Conservation (phyloP, 306 rosid genomes). For the Hippophae gyantsensis region DNA sequence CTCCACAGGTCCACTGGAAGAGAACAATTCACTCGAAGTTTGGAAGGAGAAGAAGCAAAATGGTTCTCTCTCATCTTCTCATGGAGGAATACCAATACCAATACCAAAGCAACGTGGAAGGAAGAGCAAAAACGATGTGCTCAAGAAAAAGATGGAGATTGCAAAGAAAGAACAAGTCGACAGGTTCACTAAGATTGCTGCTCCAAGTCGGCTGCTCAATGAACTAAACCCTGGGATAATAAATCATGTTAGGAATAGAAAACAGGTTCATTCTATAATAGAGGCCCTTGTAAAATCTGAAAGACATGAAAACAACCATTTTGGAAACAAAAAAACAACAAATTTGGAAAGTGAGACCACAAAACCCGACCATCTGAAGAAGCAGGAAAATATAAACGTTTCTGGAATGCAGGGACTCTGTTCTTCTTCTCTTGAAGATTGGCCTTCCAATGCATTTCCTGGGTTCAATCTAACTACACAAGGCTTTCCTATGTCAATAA, state of each 20-base stretch:
- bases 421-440: conserved; percentile 28
- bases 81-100: conserved; percentile 89
- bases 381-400: conserved; percentile 27
- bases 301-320: conserved; percentile 36
- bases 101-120: conserved; percentile 69
- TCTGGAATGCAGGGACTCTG: conserved; percentile 25
- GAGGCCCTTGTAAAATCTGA: conserved; percentile 82
- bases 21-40: conserved; percentile 50
- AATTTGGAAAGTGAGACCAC: conserved; percentile 26
- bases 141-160: conserved; percentile 66
- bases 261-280: conserved; percentile 87
- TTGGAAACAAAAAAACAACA: conserved; percentile 40
- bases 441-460: conserved; percentile 17
- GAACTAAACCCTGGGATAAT: conserved; percentile 96
- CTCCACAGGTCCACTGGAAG: conserved; percentile 51
- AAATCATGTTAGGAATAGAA: conserved; percentile 90
- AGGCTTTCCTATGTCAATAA: conserved; percentile 23
- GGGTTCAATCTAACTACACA: conserved; percentile 31
- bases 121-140: conserved; percentile 53
- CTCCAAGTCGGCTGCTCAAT: conserved; percentile 92
- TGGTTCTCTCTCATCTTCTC: conserved; percentile 76
- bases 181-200: conserved; percentile 80
- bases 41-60: conserved; percentile 92
- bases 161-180: conserved; percentile 82
- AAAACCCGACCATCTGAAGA: conserved; percentile 30